Base-by-base conservation (phyloP, 2,329 filamentous ascomycete genomes). In the Fusarium sulawesiense region DNA sequence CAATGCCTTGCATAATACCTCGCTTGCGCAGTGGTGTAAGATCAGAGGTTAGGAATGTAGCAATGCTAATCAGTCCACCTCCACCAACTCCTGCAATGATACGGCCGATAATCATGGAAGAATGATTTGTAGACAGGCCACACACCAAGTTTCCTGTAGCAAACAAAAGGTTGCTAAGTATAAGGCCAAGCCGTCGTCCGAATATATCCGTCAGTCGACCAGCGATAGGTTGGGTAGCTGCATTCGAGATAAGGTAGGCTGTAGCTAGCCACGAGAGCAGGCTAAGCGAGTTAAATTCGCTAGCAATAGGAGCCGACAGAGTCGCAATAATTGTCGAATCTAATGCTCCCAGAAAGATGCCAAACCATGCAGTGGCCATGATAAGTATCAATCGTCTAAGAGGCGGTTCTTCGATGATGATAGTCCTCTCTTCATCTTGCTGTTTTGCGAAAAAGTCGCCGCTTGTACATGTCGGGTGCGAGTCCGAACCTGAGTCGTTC, bases 131-230 rank as follows among this genome's bases (percentile, higher is more conserved):
- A 0, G 92, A 91, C 10, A 94, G 78, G 0, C 92, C 93, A 72
- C 92, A 95, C 60, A 94, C 89, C 61, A 94, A 78, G 53, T 93
- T 96, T 0, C 93, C 93, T 0, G 83, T 78, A 1, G 88, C 90
- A 75, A 96, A 96, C 76, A 93, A 86, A 34, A 91, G 66, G 75
- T 93, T 93, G 59, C 88, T 91, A 63, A 93, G 89, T 3, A 94
- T 81, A 6, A 96, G 80, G 0, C 92, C 92, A 0, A 89, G 87
- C 0, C 91, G 86, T 2, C 93, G 87, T 10, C 90, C 90, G 75
- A 93, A 94, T 30, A 96, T 93, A 76, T 96, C 93, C 0, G 93
- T 96, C 56, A 96, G 79, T 13, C 92, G 87, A 6, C 93, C 93
- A 34, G 90, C 91, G 9, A 96, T 94, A 91, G 73, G 61, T 13